These are phyloP conservation scores for Lipomyces spencermartinsiae DNA, from an alignment of 805 yeast species.

Conservation along the genomic window DNA sequence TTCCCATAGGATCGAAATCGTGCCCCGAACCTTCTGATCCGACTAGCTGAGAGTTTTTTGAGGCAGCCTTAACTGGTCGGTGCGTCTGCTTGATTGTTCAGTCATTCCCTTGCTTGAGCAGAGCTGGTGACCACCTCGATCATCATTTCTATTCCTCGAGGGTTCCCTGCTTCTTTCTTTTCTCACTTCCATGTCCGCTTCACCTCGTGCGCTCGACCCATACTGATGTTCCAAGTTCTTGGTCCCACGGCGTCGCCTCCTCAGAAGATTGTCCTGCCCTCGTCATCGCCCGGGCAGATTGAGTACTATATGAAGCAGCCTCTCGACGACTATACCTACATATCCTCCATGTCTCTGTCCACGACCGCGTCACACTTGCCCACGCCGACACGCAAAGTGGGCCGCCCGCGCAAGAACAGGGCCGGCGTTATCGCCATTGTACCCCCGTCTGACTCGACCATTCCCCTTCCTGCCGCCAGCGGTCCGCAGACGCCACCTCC, in stretches of 20 bases:
- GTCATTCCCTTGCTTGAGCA: background rate
- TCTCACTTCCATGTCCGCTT: conserved; percentile 1
- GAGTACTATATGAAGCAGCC: background rate
- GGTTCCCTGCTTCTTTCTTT: conserved; percentile 8
- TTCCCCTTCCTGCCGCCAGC: conserved; percentile 4
- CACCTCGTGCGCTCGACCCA: background rate
- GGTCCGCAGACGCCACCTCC: conserved; percentile 17
- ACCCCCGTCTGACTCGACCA: conserved; percentile 19
- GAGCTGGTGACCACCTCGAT: background rate
- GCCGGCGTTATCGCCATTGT: conserved; percentile 17
- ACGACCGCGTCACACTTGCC: conserved; percentile 9
- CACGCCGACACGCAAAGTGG: conserved; percentile 5
- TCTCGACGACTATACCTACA: conserved; percentile 8
- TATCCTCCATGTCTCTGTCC: background rate
- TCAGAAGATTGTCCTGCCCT: conserved; percentile 7
- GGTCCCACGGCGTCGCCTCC: conserved; percentile 12
- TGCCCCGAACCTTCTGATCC: background rate
- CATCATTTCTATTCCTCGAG: background rate
- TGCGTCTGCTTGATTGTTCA: background rate
- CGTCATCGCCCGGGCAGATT: conserved; percentile 6
- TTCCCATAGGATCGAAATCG: background rate
- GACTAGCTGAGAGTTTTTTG: background rate
- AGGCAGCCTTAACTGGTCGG: background rate
- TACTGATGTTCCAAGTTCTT: conserved; percentile 5
- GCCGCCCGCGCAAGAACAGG: conserved; percentile 20